Evolutionary conservation across 31 red algal species (phyloP), one percentile per base, ranked within the genome.

Genomic region (Endocladia muricata): DNA sequence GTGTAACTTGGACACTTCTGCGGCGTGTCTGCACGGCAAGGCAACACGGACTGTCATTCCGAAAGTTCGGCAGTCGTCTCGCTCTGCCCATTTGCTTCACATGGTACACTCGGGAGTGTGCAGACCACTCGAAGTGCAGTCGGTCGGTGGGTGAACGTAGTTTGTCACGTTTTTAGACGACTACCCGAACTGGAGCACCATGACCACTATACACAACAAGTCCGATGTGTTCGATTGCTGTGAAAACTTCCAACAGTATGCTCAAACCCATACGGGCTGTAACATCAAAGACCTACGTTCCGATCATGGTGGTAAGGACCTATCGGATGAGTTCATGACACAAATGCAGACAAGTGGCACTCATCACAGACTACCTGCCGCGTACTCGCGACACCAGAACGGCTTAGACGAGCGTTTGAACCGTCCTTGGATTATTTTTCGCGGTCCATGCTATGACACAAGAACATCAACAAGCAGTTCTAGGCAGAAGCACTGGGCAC

Each of bases 131-230:
- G 34, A 49, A 15, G 70, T 74, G 7, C 34, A 74, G 1, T 74
- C 70, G 9, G 28, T 56, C 5, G 70, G 70, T 29, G 70, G 70
- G 28, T 29, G 30, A 9, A 49, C 30, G 40, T 74, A 74, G 26
- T 74, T 74, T 22, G 43, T 74, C 5, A 74, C 70, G 7, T 32
- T 74, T 19, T 55, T 74, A 17, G 70, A 74, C n/a, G 43, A 56
- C 39, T 37, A 73, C 68, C 52, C 5, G 3, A 74, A 55, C 30
- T 74, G 57, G 57, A 7, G 13, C 8, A 26, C 23, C 8, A 26
- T 61, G 17, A 25, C 17, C 57, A 9, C 57, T 26, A 61, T 61
- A 26, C 9, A 61, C 7, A 11, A 61, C 29, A 61, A 61, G 29
- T 61, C 57, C 13, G 57, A 61, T 25, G 57, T 26, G 17, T 61